Percentiles rank a stretch among this genome's conserved stretches.
Evolutionary conservation across 352 stramenopile genomes (phyloP).

Genomic region (Globisporangium solare): DNA sequence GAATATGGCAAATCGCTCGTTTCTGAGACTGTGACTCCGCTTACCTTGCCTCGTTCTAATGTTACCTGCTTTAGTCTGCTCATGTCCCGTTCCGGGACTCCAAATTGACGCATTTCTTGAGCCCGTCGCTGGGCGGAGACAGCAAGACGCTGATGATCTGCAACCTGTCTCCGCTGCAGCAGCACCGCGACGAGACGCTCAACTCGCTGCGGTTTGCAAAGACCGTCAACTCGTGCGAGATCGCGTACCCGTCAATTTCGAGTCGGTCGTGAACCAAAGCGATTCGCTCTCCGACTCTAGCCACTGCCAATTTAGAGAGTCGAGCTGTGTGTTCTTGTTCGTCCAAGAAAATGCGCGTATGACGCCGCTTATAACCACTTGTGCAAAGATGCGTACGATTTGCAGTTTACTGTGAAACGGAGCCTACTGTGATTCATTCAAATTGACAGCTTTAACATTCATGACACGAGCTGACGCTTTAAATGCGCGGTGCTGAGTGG

Average conservation of each 20-base stretch:
- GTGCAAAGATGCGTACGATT: no score
- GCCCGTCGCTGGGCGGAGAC: slow-evolving; percentile 77
- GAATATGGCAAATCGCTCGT: no score
- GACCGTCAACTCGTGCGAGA: slow-evolving; percentile 86
- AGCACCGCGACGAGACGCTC: slow-evolving; percentile 79
- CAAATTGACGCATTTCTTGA: slow-evolving; percentile 86
- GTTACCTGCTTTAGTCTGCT: slow-evolving; percentile 26
- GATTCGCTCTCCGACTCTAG: neutral
- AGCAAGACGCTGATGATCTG: slow-evolving; percentile 91
- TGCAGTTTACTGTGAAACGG: no score
- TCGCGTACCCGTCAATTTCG: slow-evolving; percentile 60
- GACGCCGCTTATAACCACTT: no score
- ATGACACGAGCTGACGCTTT: neutral
- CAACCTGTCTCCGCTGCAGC: slow-evolving; percentile 73
- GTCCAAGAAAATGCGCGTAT: no score
- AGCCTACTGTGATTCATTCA: no score
- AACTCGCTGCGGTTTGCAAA: slow-evolving; percentile 87
- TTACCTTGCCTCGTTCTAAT: neutral
- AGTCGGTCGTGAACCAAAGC: slow-evolving; percentile 18
- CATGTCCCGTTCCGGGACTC: slow-evolving; percentile 88
- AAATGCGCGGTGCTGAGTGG: slow-evolving; percentile 33
- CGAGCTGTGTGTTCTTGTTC: no score
- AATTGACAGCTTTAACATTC: neutral
- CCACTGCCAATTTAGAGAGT: neutral
- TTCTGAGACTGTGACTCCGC: no score